Percentiles rank a stretch among this genome's conserved stretches.
Conservation (phyloP, 805 yeast genomes). For the Pichia cabralensis region DNA sequence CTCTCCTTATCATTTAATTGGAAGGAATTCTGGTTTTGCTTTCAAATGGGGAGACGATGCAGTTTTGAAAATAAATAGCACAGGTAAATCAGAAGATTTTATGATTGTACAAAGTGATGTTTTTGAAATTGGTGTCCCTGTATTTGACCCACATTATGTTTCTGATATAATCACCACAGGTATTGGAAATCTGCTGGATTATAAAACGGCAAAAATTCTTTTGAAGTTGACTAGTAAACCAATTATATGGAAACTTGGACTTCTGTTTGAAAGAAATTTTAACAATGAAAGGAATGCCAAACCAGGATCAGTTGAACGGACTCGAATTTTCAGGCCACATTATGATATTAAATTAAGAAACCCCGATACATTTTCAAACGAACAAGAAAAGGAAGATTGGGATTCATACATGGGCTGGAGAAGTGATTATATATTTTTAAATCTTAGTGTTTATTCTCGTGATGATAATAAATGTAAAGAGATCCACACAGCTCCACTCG, state of each 20-base stretch:
- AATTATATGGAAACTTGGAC: constrained; percentile 72
- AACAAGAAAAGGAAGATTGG: constrained; percentile 37
- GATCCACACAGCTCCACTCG: constrained; percentile 11
- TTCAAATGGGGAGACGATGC: constrained; percentile 56
- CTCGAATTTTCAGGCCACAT: constrained; percentile 46
- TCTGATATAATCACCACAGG: constrained; percentile 11
- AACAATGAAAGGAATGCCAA: constrained; percentile 24
- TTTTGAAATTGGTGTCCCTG: constrained; percentile 49
- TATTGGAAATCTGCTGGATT: constrained; percentile 25
- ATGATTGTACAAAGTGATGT: constrained; percentile 43
- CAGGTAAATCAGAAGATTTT: constrained; percentile 38
- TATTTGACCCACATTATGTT: constrained; percentile 29
- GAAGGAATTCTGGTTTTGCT: constrained; percentile 52
- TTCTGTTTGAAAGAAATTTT: constrained; percentile 58
- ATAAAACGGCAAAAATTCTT: constrained; percentile 36
- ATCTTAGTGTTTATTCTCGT: constrained; percentile 43
- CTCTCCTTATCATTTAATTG: constrained; percentile 49
- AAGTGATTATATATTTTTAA: constrained; percentile 71
- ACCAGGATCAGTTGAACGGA: constrained; percentile 30
- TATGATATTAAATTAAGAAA: constrained; percentile 47
- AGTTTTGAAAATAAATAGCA: constrained; percentile 39
- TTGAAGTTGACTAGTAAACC: constrained; percentile 52
- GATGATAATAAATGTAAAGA: constrained; percentile 8
- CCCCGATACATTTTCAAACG: constrained; percentile 34
- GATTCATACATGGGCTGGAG: constrained; percentile 79